A percentile compares a stretch with the other conserved stretches of the same genome.
Conservation (phyloP, 345 rosid genomes). For the Pseudoturritis turrita region DNA sequence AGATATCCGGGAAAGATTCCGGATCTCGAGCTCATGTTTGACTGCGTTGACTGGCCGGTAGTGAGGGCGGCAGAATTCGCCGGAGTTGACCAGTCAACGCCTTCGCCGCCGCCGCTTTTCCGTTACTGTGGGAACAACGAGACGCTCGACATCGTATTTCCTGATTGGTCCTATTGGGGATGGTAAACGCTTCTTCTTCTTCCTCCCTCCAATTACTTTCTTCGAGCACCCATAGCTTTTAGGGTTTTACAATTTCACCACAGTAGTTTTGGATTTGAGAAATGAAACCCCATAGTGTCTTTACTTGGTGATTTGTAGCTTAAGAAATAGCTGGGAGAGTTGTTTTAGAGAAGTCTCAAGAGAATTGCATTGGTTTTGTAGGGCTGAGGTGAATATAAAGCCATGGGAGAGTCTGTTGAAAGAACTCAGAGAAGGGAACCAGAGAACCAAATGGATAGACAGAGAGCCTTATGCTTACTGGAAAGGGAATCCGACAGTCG, state of each 20-base stretch:
- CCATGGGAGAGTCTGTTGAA: constrained; percentile 59
- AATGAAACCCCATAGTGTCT: background rate
- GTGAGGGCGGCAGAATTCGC: constrained; percentile 25
- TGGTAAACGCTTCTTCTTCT: constrained; percentile 41
- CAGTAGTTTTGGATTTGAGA: background rate
- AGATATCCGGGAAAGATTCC: constrained; percentile 72
- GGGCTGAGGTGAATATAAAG: constrained; percentile 78
- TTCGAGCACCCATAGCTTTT: background rate
- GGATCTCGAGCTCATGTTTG: constrained; percentile 82
- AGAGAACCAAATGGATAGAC: constrained; percentile 46
- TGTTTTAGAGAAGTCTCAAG: background rate
- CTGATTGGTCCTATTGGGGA: constrained; percentile 98
- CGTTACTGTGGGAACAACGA: constrained; percentile 63
- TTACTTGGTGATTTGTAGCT: background rate
- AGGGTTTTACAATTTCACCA: background rate
- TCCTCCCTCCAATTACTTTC: background rate
- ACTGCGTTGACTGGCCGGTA: constrained; percentile 77
- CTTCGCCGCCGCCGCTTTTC: constrained; percentile 62
- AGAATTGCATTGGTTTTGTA: constrained; percentile 18
- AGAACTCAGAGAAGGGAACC: constrained; percentile 52
- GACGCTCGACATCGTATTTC: constrained; percentile 62
- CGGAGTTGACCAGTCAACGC: constrained; percentile 37
- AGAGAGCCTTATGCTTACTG: constrained; percentile 82
- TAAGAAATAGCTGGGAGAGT: background rate
- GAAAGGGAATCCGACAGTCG: constrained; percentile 83